Evolutionary conservation across 2,329 filamentous ascomycete species (phyloP).

Genomic region (Hypoxylon sp.): DNA sequence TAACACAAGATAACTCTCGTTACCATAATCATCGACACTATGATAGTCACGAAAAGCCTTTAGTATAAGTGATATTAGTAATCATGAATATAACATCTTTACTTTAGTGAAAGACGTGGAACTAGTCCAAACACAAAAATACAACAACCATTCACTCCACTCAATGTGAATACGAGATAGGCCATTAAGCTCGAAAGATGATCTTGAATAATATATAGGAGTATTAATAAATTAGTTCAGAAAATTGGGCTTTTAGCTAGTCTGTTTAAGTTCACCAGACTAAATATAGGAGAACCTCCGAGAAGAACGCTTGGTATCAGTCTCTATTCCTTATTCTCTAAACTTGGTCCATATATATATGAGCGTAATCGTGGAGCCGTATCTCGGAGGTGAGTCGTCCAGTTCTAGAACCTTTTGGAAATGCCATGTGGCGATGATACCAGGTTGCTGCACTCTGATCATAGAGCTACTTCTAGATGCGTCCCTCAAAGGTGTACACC

Average conservation of each 20-base stretch:
- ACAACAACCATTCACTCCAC: too few relatives aligned
- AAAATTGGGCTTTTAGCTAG: background rate
- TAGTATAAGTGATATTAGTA: too few relatives aligned
- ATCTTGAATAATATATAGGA: too few relatives aligned
- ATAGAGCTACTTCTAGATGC: background rate
- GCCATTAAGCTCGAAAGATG: too few relatives aligned
- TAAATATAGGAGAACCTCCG: background rate
- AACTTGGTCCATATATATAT: background rate
- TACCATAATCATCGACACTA: background rate
- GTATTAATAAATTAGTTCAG: too few relatives aligned
- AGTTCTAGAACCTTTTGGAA: conserved; percentile 12
- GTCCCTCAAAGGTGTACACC: background rate
- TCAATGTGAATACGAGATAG: too few relatives aligned
- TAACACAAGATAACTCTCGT: background rate
- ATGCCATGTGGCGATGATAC: conserved; percentile 2
- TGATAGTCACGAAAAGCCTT: too few relatives aligned
- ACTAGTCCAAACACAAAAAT: too few relatives aligned
- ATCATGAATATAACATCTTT: too few relatives aligned
- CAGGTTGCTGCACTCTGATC: background rate
- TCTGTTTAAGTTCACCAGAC: background rate
- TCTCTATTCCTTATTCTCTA: background rate
- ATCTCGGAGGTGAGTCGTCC: background rate
- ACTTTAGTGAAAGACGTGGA: too few relatives aligned
- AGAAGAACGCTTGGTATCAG: background rate
- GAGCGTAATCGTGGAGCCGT: background rate